phyloP scores from a whole-genome alignment of 2,329 filamentous ascomycete genomes.

The Stachybotrys elegans region DNA sequence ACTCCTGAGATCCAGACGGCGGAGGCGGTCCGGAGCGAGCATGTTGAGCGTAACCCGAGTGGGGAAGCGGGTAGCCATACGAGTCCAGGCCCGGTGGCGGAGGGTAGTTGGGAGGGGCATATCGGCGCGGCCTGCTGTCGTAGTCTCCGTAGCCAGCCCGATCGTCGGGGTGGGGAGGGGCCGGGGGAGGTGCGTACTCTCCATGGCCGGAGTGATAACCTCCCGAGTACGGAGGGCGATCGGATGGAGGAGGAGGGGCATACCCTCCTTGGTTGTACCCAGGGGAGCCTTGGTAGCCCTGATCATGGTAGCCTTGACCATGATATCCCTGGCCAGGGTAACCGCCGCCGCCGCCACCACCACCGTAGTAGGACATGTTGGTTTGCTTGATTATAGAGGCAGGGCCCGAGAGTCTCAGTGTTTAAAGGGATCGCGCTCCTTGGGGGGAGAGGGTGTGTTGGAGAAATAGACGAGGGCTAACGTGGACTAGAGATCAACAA shows the following conservation, averaged over 20 bases:
- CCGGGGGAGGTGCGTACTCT: constrained; percentile 18
- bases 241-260: constrained; percentile 8
- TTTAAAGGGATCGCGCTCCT: too few species aligned
- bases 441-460: too few species aligned
- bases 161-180: constrained; percentile 20
- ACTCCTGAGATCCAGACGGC: constrained; percentile 47
- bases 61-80: constrained; percentile 40
- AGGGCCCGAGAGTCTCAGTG: neutral
- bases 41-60: constrained; percentile 19
- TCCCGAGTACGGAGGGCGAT: constrained; percentile 10
- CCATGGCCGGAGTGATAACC: constrained; percentile 1
- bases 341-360: constrained; percentile 15
- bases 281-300: neutral
- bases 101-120: constrained; percentile 28
- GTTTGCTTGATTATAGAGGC: neutral
- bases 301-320: neutral
- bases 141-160: constrained; percentile 17
- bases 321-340: constrained; percentile 8
- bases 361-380: constrained; percentile 2
- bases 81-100: constrained; percentile 38
- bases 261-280: constrained; percentile 6
- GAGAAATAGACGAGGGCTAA: too few species aligned
- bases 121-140: constrained; percentile 11
- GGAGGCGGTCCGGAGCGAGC: constrained; percentile 35
- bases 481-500: too few species aligned